A percentile compares a stretch with the other conserved stretches of the same genome.
Conservation (phyloP, 1,284 basidiomycete species). For the Dichomitus squalens region DNA sequence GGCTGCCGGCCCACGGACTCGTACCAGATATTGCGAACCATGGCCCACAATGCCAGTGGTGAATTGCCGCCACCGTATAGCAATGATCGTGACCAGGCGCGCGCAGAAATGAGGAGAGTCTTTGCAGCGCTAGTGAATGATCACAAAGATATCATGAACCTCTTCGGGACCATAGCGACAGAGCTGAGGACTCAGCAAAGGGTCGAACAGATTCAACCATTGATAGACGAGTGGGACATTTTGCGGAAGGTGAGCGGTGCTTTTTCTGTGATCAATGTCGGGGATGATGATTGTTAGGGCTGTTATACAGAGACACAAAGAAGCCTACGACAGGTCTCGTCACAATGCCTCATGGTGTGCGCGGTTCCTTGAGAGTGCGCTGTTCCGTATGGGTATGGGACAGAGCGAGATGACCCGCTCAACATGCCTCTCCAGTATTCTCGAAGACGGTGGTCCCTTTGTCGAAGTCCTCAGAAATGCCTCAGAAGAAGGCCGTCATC, state of each 20-base stretch:
- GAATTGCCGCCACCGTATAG: neutral
- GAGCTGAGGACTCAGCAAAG: slow-evolving; percentile 27
- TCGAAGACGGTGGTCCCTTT: slow-evolving; percentile 30
- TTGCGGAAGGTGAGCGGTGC: slow-evolving; percentile 22
- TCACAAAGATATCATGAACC: slow-evolving; percentile 28
- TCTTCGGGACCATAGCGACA: slow-evolving; percentile 27
- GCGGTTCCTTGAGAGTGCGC: slow-evolving; percentile 28
- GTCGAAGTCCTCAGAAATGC: slow-evolving; percentile 23
- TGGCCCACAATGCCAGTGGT: too few species aligned
- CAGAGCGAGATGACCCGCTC: too few species aligned
- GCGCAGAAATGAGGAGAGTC: slow-evolving; percentile 17
- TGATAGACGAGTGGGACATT: slow-evolving; percentile 26
- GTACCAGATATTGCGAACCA: too few species aligned
- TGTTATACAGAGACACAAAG: slow-evolving; percentile 26
- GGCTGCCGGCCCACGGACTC: too few species aligned
- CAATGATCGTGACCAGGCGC: neutral
- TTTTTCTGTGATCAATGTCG: neutral
- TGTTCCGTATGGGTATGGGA: neutral
- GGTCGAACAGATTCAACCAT: slow-evolving; percentile 26
- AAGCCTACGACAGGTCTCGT: slow-evolving; percentile 28
- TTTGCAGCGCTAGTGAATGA: slow-evolving; percentile 25
- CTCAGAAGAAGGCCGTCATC: slow-evolving; percentile 33
- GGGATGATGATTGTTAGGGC: neutral
- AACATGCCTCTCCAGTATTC: slow-evolving; percentile 24
- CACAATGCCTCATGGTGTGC: slow-evolving; percentile 29